Evolutionary conservation across 2,329 filamentous ascomycete genomes (phyloP).

Genomic region (Colletotrichum salicis): DNA sequence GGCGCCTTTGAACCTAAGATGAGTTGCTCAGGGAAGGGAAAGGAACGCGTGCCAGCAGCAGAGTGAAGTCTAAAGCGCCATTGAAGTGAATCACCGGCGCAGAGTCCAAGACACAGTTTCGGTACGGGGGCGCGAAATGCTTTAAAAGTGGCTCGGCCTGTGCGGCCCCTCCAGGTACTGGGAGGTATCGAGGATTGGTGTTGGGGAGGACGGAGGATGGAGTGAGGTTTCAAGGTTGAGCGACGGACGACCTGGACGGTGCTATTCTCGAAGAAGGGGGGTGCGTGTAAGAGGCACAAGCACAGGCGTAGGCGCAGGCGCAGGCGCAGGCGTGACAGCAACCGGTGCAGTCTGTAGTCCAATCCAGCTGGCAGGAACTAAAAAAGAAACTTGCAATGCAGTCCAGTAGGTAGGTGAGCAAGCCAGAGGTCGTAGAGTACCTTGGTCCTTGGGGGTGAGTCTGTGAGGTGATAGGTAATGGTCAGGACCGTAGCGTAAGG

Average conservation of each 20-base stretch:
- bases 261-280: constrained; percentile 5
- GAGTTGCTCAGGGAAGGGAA: constrained; percentile 8
- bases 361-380: neutral
- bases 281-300: constrained; percentile 1
- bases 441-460: neutral
- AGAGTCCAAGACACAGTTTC: constrained; percentile 34
- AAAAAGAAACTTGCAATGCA: neutral
- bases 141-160: constrained; percentile 31
- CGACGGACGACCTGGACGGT: neutral
- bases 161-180: constrained; percentile 25
- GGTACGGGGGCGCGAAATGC: constrained; percentile 31
- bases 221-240: constrained; percentile 28
- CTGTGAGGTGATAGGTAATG: neutral
- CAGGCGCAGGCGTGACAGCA: neutral
- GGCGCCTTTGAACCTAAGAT: neutral
- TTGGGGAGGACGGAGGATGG: constrained; percentile 18
- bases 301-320: neutral
- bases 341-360: neutral
- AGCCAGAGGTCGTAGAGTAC: too few relatives aligned
- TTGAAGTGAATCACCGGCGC: constrained; percentile 33
- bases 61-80: constrained; percentile 33
- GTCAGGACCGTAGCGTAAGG: constrained; percentile 25
- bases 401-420: neutral
- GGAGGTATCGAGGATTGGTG: constrained; percentile 27
- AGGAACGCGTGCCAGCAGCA: constrained; percentile 30